Evolutionary conservation across 208 protist genomes (phyloP).

Genomic region (Leishmania martiniquensis): DNA sequence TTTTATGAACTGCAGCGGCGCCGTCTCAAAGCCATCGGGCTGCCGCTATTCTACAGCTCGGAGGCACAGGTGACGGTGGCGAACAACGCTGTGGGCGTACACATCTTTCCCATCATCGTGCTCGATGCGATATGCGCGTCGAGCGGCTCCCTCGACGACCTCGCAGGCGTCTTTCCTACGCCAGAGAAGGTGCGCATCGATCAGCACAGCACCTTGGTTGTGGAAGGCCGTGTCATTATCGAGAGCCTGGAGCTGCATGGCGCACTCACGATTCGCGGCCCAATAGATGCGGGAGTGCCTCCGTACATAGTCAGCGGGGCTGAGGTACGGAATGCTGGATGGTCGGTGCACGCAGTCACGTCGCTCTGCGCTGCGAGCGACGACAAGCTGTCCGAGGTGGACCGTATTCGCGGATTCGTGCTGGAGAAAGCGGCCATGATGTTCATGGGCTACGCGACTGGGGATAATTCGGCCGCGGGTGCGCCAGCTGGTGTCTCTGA

Average conservation of each 20-base stretch:
- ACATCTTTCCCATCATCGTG: constrained; percentile 54
- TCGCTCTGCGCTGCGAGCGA: constrained; percentile 4
- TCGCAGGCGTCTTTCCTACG: constrained; percentile 53
- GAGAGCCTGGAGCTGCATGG: constrained; percentile 75
- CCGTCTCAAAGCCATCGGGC: constrained; percentile 58
- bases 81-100: constrained; percentile 14
- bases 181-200: constrained; percentile 60
- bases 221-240: constrained; percentile 75
- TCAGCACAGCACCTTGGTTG: constrained; percentile 62
- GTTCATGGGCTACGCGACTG: constrained; percentile 23
- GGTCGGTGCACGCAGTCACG: constrained; percentile 40
- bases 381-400: constrained; percentile 34
- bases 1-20: constrained; percentile 72
- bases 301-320: constrained; percentile 54
- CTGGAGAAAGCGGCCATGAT: constrained; percentile 48
- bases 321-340: constrained; percentile 55
- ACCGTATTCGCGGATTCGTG: constrained; percentile 83
- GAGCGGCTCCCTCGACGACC: constrained; percentile 32
- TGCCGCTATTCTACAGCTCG: constrained; percentile 35
- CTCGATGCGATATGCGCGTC: constrained; percentile 29
- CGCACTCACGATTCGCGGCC: constrained; percentile 62
- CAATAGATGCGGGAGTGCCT: constrained; percentile 21
- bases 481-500: constrained; percentile 15
- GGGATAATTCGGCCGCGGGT: not conserved
- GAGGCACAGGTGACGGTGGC: constrained; percentile 29